phyloP scores from a whole-genome alignment of 768 basidiomycete genomes.

The Boletellus ananas region DNA sequence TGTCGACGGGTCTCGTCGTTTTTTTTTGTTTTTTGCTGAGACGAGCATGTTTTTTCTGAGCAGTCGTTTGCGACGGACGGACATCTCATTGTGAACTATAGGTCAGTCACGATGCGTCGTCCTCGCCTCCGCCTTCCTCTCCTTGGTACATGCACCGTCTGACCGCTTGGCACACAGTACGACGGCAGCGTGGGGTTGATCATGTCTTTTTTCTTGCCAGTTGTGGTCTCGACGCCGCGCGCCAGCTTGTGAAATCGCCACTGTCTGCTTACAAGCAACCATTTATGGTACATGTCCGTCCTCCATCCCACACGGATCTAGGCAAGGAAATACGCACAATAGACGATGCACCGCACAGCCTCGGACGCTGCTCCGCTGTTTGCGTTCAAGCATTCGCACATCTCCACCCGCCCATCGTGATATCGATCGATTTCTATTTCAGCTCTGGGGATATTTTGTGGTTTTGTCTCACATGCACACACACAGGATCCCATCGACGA shows the following conservation, averaged over 20 bases:
- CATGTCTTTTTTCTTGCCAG: background rate
- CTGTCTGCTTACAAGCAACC: background rate
- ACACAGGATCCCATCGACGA: background rate
- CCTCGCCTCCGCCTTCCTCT: too few relatives aligned
- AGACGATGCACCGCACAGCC: background rate
- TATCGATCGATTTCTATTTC: background rate
- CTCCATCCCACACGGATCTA: background rate
- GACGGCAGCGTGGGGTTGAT: slow-evolving; percentile 61
- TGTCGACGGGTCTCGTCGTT: background rate
- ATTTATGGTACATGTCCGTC: slow-evolving; percentile 1
- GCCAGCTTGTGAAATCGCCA: background rate
- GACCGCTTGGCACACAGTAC: slow-evolving; percentile 36
- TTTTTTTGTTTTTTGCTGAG: slow-evolving; percentile 2
- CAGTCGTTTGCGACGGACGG: slow-evolving; percentile 86
- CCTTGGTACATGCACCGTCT: background rate
- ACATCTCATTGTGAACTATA: slow-evolving; percentile 90
- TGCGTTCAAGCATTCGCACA: too few relatives aligned
- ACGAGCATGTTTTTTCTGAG: background rate
- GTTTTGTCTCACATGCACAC: background rate
- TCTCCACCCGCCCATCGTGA: background rate
- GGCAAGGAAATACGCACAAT: slow-evolving; percentile 3
- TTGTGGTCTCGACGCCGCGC: background rate
- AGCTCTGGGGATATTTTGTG: background rate
- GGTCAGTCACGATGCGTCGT: slow-evolving; percentile 39
- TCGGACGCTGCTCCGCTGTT: background rate